Evolutionary conservation across 441 rosid species (phyloP), one percentile per base, ranked within the genome.

Genomic region (Pelargonium exstipulatum): DNA sequence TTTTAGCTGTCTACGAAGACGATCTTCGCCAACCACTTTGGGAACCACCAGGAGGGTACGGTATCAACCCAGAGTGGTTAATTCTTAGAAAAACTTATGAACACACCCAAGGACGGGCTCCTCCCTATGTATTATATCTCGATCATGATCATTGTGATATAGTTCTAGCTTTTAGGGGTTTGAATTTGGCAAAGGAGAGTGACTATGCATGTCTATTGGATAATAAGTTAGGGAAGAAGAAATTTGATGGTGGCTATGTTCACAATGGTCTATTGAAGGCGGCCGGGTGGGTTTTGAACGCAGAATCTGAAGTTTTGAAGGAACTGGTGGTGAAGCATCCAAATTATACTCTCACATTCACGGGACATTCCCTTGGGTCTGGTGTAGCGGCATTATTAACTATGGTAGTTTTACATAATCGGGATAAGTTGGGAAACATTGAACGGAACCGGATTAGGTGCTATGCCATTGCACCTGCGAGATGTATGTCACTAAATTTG

Each of bases 401-500:
- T 4, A 62, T 90, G 10, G 64, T 87, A 66, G 88, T 76, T 6
- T 89, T 80, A 16, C 87, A 83, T 70, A 88, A 71, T 26, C 74
- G 87, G 68, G 73, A 76, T 22, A 68, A 55, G 77, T 77, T 93
- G 64, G 98, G 98, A 9, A 87, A 83, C 9, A 69, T 94, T 5
- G 90, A 92, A 0, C 82, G 93, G 76, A 78, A 76, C 18, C 86
- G 85, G 74, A 60, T 95, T 4, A 73, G 83, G 78, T 90, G 97
- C 63, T 90, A 87, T 62, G 84, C 97, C 0, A 37, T 90, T 64
- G 97, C 99, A 55, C 99, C 99, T 10, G 97, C 99, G 1, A 79
- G 99, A 66, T 94, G 97, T 82, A 90, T 94, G 99, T 91, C 96
- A 1, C 96, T 94, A 53, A 94, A 87, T 71, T 78, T 94, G 75